These are phyloP conservation scores for Aspergillus caelatus DNA, from an alignment of 2,329 filamentous ascomycete species.

Conservation along the genomic window DNA sequence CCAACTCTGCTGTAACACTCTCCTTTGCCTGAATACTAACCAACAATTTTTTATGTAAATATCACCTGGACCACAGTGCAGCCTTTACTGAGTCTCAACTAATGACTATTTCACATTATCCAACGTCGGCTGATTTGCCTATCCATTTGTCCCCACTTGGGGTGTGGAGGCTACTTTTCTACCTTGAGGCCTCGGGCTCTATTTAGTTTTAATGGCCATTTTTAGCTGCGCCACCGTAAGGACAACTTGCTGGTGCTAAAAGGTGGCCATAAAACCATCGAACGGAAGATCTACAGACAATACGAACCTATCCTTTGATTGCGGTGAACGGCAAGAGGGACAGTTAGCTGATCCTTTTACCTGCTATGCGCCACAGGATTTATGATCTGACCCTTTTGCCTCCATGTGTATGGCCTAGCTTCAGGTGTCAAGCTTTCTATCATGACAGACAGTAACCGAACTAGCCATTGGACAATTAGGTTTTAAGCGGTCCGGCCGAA, in stretches of 20 bases:
- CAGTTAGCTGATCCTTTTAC: not conserved
- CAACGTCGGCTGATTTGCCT: slow-evolving; percentile 2
- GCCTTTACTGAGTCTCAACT: slow-evolving; percentile 2
- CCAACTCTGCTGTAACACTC: not conserved
- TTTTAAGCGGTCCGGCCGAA: not conserved
- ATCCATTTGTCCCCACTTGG: not conserved
- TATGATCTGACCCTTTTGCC: not conserved
- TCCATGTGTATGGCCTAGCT: not conserved
- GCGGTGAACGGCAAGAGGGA: not conserved
- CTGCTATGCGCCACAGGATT: not conserved
- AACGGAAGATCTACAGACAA: slow-evolving; percentile 1
- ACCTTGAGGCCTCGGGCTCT: not conserved
- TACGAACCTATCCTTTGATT: slow-evolving; percentile 4
- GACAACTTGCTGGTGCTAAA: not conserved
- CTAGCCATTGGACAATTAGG: not conserved
- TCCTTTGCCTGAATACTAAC: not conserved
- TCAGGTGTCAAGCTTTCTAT: not conserved
- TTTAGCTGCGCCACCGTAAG: not conserved
- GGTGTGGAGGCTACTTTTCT: not conserved
- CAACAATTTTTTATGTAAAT: not conserved
- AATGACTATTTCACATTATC: slow-evolving; percentile 23
- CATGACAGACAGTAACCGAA: not conserved
- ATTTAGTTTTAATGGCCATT: not conserved
- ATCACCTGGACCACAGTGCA: slow-evolving; percentile 3
- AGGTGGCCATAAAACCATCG: not conserved